Conservation (phyloP, 2,329 filamentous ascomycete genomes). For the Arachnomyces sp. region DNA sequence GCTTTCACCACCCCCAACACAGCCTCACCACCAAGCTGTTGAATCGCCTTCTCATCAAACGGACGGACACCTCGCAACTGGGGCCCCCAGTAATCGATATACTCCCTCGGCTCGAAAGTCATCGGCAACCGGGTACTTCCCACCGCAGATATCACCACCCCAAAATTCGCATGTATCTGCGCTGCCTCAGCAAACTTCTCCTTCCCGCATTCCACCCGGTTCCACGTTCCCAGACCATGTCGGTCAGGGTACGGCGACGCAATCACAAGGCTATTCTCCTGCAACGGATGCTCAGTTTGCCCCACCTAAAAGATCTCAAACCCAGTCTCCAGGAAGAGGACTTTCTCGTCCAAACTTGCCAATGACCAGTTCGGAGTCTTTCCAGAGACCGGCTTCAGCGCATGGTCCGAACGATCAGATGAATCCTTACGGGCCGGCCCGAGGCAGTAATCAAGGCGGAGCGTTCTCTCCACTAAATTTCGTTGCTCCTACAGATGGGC, state of each 20-base stretch:
- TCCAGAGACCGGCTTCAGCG: slow-evolving; percentile 49
- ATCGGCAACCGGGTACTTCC: slow-evolving; percentile 5
- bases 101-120: slow-evolving; percentile 9
- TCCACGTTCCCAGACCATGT: no score
- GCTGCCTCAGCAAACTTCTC: no score
- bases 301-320: slow-evolving; percentile 45
- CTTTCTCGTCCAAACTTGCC: slow-evolving; percentile 42
- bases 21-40: slow-evolving; percentile 7
- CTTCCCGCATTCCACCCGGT: no score
- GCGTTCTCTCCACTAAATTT: slow-evolving; percentile 44
- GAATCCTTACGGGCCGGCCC: slow-evolving; percentile 28
- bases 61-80: not conserved
- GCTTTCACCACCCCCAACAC: slow-evolving; percentile 12
- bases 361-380: slow-evolving; percentile 36
- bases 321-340: slow-evolving; percentile 52
- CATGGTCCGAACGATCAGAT: slow-evolving; percentile 37
- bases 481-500: slow-evolving; percentile 49
- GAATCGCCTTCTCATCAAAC: slow-evolving; percentile 6
- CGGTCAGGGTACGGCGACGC: not conserved
- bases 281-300: slow-evolving; percentile 22
- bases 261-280: slow-evolving; percentile 17
- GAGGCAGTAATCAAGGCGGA: slow-evolving; percentile 24
- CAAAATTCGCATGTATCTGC: no score
- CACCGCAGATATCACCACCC: not conserved
- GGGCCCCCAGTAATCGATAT: not conserved